Evolutionary conservation across 768 basidiomycete species (phyloP), one percentile per base, ranked within the genome.

Genomic region (Suillus alpinus): DNA sequence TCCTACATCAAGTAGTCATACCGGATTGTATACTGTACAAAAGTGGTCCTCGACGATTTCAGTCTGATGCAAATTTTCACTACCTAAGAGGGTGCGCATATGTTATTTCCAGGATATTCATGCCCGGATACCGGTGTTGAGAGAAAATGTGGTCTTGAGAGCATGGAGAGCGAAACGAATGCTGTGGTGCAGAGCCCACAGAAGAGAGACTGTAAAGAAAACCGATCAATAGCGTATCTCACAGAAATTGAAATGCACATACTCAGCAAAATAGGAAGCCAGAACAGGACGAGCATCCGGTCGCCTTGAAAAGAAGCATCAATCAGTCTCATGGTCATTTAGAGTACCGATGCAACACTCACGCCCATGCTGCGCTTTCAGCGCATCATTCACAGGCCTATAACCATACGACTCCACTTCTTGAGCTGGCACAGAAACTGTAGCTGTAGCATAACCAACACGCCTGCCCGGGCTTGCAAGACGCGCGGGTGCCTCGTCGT

Each of bases 191-290:
- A 84, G 75, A 61, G 83, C 83, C 85, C 85, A 87, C 57, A 87
- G 68, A 56, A 86, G 74, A 58, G 86, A 86, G 63, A 87, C 86
- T 87, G 57, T 29, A 37, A 58, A 39, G 20, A 58, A 39, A 37
- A 26, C 44, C 3, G 8, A 39, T 67, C 43, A 71, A 60, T 41
- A 34, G 14, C 59, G 23, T 50, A 12, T 37, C 57, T 49, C 16
- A 51, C 6, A 47, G 9, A 18, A 49, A 20, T 58, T 34, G n/a
- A 36, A 10, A 85, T 91, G 37, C 3, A 5, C 53, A 77, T 67
- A 94, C 91, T 74, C 61, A 93, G 73, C 9, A 94, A 78, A 68
- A 94, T 91, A 18, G 92, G 92, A 66, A 94, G 79, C 92, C 92
- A 94, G 78, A 94, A 94, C 44, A 89, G 69, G 39, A 91, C 68